A percentile compares a stretch with the other conserved stretches of the same genome.
phyloP scores from a whole-genome alignment of 2,329 filamentous ascomycete species.

The Torrubiellomyces zombiae region DNA sequence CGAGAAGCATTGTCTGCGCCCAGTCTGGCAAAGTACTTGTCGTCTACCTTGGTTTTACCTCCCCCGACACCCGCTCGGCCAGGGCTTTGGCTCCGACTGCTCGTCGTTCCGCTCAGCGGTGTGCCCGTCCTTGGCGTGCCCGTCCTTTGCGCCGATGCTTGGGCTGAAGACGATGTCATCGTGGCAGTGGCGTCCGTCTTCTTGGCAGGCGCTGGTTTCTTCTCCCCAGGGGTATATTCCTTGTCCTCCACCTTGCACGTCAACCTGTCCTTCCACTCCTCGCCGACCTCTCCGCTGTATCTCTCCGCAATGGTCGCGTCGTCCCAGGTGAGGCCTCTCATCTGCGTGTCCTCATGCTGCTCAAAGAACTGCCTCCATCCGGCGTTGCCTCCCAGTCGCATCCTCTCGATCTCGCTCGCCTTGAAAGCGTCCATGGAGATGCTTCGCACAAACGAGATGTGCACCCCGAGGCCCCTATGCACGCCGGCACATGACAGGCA shows the following conservation, averaged over 20 bases:
- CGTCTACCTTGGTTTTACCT: slow-evolving; percentile 50
- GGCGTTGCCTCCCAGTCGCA: slow-evolving; percentile 83
- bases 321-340: slow-evolving; percentile 59
- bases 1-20: slow-evolving; percentile 69
- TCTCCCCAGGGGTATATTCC: slow-evolving; percentile 65
- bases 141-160: slow-evolving; percentile 17
- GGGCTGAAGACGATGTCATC: slow-evolving; percentile 13
- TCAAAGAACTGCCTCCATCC: slow-evolving; percentile 82
- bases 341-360: slow-evolving; percentile 46
- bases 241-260: slow-evolving; percentile 74
- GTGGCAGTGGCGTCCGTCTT: slow-evolving; percentile 7
- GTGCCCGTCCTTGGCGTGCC: slow-evolving; percentile 23
- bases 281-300: slow-evolving; percentile 77
- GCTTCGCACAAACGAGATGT: slow-evolving; percentile 94
- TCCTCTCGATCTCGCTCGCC: slow-evolving; percentile 75
- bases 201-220: slow-evolving; percentile 24
- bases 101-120: slow-evolving; percentile 21
- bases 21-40: slow-evolving; percentile 77
- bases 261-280: slow-evolving; percentile 88
- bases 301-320: slow-evolving; percentile 79
- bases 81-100: slow-evolving; percentile 24
- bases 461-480: slow-evolving; percentile 85
- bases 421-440: slow-evolving; percentile 99
- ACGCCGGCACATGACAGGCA: slow-evolving; percentile 91
- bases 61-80: slow-evolving; percentile 8